Conservation (phyloP, 2,329 filamentous ascomycete species). For the Zymoseptoria crescenta region DNA sequence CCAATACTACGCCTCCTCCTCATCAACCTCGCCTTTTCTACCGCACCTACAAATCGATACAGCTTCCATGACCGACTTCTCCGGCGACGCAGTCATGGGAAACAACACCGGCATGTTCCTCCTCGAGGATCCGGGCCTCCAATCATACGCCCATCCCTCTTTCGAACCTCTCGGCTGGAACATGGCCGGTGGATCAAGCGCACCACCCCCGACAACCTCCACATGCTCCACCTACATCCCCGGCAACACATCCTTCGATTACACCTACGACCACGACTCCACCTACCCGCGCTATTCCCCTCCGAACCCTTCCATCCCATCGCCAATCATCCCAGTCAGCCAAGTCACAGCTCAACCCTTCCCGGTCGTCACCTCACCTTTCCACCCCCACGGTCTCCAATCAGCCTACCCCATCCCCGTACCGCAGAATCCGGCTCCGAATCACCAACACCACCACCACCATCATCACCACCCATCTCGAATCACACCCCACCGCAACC, state of each 20-base stretch:
- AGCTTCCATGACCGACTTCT: constrained; percentile 21
- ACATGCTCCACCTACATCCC: not conserved
- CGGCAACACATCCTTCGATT: constrained; percentile 2
- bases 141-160: constrained; percentile 21
- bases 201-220: constrained; percentile 6
- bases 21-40: constrained; percentile 1
- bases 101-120: constrained; percentile 41
- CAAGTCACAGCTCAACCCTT: constrained; percentile 28
- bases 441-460: constrained; percentile 5
- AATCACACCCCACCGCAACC: constrained; percentile 1
- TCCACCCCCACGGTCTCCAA: constrained; percentile 13
- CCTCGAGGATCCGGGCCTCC: constrained; percentile 40
- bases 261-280: not conserved
- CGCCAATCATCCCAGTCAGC: constrained; percentile 22
- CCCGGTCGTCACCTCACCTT: constrained; percentile 23
- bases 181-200: constrained; percentile 18
- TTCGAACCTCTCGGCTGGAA: constrained; percentile 26
- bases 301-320: constrained; percentile 14
- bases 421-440: too few relatives aligned
- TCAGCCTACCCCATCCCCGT: constrained; percentile 10
- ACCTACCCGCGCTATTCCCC: constrained; percentile 1
- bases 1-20: not conserved
- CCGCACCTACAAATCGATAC: constrained; percentile 17
- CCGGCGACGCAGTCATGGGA: constrained; percentile 38
- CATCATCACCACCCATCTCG: constrained; percentile 9